Evolutionary conservation across 192 early-diverging fungal species (phyloP).

Genomic region (Coemansia sp.): DNA sequence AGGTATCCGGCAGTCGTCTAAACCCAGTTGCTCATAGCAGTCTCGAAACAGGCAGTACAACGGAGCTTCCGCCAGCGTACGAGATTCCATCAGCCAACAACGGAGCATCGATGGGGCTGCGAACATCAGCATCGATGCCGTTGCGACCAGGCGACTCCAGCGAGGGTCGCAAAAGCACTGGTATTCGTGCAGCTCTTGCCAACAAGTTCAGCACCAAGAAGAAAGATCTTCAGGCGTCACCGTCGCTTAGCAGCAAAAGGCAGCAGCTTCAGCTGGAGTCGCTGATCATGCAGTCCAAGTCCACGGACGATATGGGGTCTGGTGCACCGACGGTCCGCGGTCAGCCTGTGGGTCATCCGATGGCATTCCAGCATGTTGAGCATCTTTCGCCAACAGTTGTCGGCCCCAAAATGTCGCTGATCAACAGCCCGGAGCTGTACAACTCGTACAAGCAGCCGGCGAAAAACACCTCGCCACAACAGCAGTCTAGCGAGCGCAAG

Average conservation of each 20-base stretch:
- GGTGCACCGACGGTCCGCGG: conserved; percentile 38
- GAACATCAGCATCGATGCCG: conserved; percentile 15
- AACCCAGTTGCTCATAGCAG: background rate
- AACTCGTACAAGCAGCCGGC: conserved; percentile 11
- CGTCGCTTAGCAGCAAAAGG: conserved; percentile 37
- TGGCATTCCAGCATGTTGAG: conserved; percentile 53
- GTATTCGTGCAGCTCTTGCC: conserved; percentile 39
- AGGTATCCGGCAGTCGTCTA: background rate
- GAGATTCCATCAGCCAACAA: conserved; percentile 46
- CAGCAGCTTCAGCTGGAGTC: conserved; percentile 54
- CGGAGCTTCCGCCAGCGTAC: conserved; percentile 21
- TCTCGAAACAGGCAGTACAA: conserved; percentile 4
- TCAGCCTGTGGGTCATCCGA: conserved; percentile 45
- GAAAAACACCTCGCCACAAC: background rate
- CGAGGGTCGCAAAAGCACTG: conserved; percentile 29
- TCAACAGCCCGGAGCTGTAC: conserved; percentile 30
- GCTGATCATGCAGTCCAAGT: conserved; percentile 32
- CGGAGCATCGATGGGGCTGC: conserved; percentile 26
- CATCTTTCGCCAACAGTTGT: conserved; percentile 44
- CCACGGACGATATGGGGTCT: conserved; percentile 14
- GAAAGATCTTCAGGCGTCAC: conserved; percentile 36
- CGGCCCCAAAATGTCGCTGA: conserved; percentile 41
- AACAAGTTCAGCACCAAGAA: conserved; percentile 50
- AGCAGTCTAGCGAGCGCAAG: background rate
- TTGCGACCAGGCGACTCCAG: conserved; percentile 8